Evolutionary conservation across 495 filamentous ascomycete species (phyloP).

Genomic region (Podospora comata): DNA sequence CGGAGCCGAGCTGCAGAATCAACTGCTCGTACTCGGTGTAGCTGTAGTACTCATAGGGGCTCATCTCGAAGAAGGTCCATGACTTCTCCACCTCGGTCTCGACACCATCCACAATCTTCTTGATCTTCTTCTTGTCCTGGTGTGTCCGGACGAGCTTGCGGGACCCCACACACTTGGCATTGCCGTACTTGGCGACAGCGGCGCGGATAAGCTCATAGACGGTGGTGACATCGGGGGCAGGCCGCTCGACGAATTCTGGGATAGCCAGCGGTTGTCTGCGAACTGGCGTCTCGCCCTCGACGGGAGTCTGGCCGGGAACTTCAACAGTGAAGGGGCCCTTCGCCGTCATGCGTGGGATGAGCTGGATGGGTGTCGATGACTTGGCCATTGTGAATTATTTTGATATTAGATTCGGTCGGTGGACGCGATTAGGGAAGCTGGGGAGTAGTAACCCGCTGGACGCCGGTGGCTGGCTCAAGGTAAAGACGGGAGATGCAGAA

Average conservation of each 20-base stretch:
- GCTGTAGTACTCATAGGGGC: conserved; percentile 77
- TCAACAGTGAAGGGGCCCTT: conserved; percentile 75
- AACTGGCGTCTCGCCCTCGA: conserved; percentile 87
- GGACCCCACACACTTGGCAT: conserved; percentile 78
- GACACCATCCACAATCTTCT: conserved; percentile 90
- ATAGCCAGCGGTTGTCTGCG: conserved; percentile 72
- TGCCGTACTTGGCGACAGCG: conserved; percentile 78
- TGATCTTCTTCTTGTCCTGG: conserved; percentile 91
- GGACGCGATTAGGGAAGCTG: conserved; percentile 1
- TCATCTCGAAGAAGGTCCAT: conserved; percentile 94
- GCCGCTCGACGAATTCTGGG: conserved; percentile 61
- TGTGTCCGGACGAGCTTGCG: conserved; percentile 81
- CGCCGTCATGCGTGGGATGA: conserved; percentile 63
- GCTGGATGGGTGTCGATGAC: conserved; percentile 39
- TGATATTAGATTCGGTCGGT: conserved; percentile 1
- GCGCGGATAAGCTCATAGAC: conserved; percentile 80
- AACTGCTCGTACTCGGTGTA: conserved; percentile 86
- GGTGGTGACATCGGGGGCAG: conserved; percentile 68
- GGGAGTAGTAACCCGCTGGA: neutral
- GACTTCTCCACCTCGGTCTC: conserved; percentile 90
- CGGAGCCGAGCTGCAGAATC: conserved; percentile 68
- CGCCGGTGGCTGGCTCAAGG: neutral
- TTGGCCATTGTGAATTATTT: conserved; percentile 38
- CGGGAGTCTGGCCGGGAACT: conserved; percentile 63
- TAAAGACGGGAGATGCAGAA: conserved; percentile 1